These are phyloP conservation scores for Boletellus deceptivus DNA, from an alignment of 1,284 basidiomycete genomes.

Conservation along the genomic window DNA sequence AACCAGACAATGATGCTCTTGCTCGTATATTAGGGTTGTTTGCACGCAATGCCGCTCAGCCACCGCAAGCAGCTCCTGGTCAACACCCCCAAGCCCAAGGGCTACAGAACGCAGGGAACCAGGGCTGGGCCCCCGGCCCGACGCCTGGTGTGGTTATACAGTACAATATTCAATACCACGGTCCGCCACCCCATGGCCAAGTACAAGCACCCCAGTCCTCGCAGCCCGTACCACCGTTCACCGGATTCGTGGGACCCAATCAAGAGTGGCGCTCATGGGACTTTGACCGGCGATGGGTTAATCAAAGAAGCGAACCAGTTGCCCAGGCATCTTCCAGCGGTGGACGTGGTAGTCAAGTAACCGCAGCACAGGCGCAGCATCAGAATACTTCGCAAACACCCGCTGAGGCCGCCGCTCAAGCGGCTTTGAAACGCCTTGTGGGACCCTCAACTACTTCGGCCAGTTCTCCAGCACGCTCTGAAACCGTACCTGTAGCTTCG, in stretches of 20 bases:
- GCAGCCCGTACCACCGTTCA: conserved; percentile 44
- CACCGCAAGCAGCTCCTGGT: conserved; percentile 20
- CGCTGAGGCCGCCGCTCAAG: conserved; percentile 45
- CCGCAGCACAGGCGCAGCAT: conserved; percentile 15
- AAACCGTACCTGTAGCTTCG: conserved; percentile 8
- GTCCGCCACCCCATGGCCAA: conserved; percentile 27
- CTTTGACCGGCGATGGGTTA: conserved; percentile 34
- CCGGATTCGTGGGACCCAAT: conserved; percentile 61
- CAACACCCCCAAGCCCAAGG: conserved; percentile 20
- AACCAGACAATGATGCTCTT: conserved; percentile 37
- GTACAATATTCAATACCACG: conserved; percentile 57
- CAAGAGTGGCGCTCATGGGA: conserved; percentile 65
- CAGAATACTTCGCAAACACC: conserved; percentile 26
- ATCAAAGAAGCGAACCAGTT: conserved; percentile 11
- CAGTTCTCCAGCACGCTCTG: conserved; percentile 3
- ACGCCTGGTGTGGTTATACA: conserved; percentile 48
- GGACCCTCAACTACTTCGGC: conserved; percentile 8
- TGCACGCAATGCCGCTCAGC: conserved; percentile 40
- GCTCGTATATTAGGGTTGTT: conserved; percentile 49
- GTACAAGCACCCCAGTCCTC: conserved; percentile 29
- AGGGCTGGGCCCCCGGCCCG: conserved; percentile 33
- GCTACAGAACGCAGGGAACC: conserved; percentile 25
- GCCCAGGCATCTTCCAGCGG: conserved; percentile 8
- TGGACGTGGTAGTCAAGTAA: conserved; percentile 5
- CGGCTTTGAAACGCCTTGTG: conserved; percentile 40